Percentiles rank a stretch among this genome's conserved stretches.
Evolutionary conservation across 2,329 filamentous ascomycete genomes (phyloP).

Genomic region (Beauveria sp.): DNA sequence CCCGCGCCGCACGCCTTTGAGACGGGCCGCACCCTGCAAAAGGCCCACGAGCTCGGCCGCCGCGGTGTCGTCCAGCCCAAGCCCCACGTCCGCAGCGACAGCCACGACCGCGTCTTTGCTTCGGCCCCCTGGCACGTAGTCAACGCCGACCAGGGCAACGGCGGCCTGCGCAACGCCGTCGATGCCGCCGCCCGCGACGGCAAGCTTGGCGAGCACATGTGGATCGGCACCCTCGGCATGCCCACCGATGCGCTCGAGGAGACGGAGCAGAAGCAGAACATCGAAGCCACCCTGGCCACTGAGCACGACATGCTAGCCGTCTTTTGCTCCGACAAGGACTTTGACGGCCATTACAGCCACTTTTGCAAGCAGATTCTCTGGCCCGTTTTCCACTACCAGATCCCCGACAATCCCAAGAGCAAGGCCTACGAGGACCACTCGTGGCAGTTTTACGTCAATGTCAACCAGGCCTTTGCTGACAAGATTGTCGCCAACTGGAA

Average conservation of each 20-base stretch:
- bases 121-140: slow-evolving; percentile 77
- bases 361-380: slow-evolving; percentile 97
- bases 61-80: slow-evolving; percentile 51
- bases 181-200: slow-evolving; percentile 67
- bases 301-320: slow-evolving; percentile 79
- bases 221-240: slow-evolving; percentile 89
- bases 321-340: slow-evolving; percentile 82
- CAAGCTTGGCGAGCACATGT: slow-evolving; percentile 67
- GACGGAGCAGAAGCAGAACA: slow-evolving; percentile 69
- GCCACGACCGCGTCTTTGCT: slow-evolving; percentile 63
- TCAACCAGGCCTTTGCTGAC: slow-evolving; percentile 91
- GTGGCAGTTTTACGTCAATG: slow-evolving; percentile 86
- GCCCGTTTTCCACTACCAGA: slow-evolving; percentile 97
- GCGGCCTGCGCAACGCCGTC: slow-evolving; percentile 81
- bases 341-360: slow-evolving; percentile 89
- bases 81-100: slow-evolving; percentile 46
- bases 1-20: slow-evolving; percentile 71
- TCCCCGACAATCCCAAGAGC: slow-evolving; percentile 95
- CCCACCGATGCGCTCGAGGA: slow-evolving; percentile 78
- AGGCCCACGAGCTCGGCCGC: slow-evolving; percentile 49
- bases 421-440: slow-evolving; percentile 97
- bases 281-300: slow-evolving; percentile 70
- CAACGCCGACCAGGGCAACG: slow-evolving; percentile 83
- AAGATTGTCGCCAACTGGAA: slow-evolving; percentile 89
- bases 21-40: slow-evolving; percentile 49